Percentiles rank a stretch among this genome's conserved stretches.
These are phyloP conservation scores for Porpolomopsis calyptriformis DNA, from an alignment of 768 basidiomycete genomes.

Conservation along the genomic window DNA sequence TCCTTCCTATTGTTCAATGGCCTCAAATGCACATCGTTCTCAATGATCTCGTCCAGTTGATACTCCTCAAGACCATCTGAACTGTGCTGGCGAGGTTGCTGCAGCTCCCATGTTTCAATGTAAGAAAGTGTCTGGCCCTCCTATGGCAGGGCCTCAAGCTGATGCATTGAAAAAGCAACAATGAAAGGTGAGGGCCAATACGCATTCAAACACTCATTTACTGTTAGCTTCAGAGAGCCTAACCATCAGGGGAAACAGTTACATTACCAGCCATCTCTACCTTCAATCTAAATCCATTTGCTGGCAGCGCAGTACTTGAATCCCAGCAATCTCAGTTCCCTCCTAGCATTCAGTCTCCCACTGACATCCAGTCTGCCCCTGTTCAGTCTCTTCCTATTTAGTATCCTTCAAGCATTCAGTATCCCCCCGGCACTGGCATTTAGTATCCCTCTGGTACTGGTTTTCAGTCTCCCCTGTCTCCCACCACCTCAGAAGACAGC, in stretches of 20 bases:
- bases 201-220: neutral
- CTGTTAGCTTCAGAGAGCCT: neutral
- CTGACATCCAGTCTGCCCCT: neutral
- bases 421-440: neutral
- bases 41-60: neutral
- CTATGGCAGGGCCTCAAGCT: neutral
- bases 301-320: neutral
- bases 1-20: neutral
- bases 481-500: neutral
- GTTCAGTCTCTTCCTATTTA: neutral
- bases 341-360: neutral
- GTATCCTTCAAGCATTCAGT: neutral
- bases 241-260: neutral
- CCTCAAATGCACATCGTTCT: neutral
- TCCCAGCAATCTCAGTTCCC: neutral
- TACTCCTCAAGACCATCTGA: slow-evolving; percentile 1
- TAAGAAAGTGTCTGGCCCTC: neutral
- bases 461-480: neutral
- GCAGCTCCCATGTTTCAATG: neutral
- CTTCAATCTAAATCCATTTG: neutral
- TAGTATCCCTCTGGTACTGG: neutral
- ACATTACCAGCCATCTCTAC: neutral
- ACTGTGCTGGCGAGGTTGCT: neutral
- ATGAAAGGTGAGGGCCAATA: neutral
- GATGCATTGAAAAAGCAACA: neutral